Conservation (phyloP, 805 yeast species). For the Metschnikowia lunata region DNA sequence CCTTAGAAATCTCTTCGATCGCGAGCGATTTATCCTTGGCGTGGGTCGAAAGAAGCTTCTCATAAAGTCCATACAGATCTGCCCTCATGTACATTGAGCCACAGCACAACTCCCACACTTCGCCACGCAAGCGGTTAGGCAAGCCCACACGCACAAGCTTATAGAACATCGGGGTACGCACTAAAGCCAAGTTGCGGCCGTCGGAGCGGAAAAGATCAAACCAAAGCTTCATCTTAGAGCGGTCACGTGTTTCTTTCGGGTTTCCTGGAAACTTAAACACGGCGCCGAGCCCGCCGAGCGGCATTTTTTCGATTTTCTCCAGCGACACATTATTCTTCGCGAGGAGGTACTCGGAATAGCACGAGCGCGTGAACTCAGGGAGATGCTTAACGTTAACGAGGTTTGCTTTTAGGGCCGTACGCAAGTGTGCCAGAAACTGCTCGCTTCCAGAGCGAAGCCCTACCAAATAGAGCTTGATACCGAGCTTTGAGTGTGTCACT, state of each 20-base stretch:
- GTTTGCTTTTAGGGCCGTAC: slow-evolving; percentile 57
- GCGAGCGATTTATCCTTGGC: slow-evolving; percentile 70
- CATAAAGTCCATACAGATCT: slow-evolving; percentile 58
- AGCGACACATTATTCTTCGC: slow-evolving; percentile 49
- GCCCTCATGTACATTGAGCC: slow-evolving; percentile 80
- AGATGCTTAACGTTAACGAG: slow-evolving; percentile 57
- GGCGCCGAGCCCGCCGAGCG: slow-evolving; percentile 84
- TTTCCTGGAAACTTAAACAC: slow-evolving; percentile 87
- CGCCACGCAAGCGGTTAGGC: slow-evolving; percentile 94
- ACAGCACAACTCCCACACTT: slow-evolving; percentile 87
- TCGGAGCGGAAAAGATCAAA: slow-evolving; percentile 80
- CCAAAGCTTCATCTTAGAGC: slow-evolving; percentile 87
- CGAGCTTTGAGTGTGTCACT: slow-evolving; percentile 60
- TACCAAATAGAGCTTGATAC: slow-evolving; percentile 64
- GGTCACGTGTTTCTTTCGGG: slow-evolving; percentile 69
- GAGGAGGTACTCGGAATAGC: slow-evolving; percentile 82
- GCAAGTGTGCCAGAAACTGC: slow-evolving; percentile 67
- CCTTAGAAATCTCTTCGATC: slow-evolving; percentile 94
- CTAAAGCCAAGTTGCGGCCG: slow-evolving; percentile 78
- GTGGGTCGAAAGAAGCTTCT: slow-evolving; percentile 53
- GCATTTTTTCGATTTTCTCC: slow-evolving; percentile 48
- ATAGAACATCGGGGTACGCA: slow-evolving; percentile 72
- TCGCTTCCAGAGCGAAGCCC: slow-evolving; percentile 80
- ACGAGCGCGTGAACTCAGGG: slow-evolving; percentile 59
- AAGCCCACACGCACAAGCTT: slow-evolving; percentile 85